These are phyloP conservation scores for Dothideomycetes sp. DNA, from an alignment of 2,329 filamentous ascomycete genomes.

Conservation along the genomic window DNA sequence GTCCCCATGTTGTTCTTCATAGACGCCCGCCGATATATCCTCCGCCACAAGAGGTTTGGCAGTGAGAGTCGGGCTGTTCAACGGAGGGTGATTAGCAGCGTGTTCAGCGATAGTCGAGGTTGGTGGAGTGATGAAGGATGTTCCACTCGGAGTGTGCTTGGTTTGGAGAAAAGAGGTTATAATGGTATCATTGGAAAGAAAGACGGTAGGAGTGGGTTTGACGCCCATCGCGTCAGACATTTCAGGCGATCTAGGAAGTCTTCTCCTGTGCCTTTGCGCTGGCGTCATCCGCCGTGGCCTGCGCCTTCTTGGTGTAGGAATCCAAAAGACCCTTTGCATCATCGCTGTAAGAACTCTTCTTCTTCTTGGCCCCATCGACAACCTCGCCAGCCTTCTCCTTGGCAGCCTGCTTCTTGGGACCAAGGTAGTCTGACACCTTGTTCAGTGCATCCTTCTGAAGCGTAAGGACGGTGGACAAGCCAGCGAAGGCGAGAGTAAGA, in stretches of 20 bases:
- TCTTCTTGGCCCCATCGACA: slow-evolving; percentile 16
- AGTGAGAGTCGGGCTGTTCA: no score
- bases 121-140: no score
- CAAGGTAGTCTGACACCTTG: slow-evolving; percentile 19
- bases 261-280: slow-evolving; percentile 15
- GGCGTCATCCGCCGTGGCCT: slow-evolving; percentile 16
- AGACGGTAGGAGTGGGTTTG: background rate
- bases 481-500: slow-evolving; percentile 18
- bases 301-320: slow-evolving; percentile 17
- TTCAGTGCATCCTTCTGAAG: slow-evolving; percentile 23
- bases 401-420: slow-evolving; percentile 22
- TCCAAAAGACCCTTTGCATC: slow-evolving; percentile 18
- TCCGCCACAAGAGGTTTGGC: background rate
- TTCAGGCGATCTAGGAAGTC: background rate
- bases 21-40: background rate
- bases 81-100: no score
- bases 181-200: background rate
- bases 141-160: background rate
- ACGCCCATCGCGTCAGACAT: background rate
- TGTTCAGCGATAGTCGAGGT: no score
- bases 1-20: background rate
- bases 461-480: slow-evolving; percentile 23
- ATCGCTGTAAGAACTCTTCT: slow-evolving; percentile 11
- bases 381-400: slow-evolving; percentile 23
- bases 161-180: background rate